Evolutionary conservation across 306 rosid species (phyloP), one percentile per base, ranked within the genome.

Genomic region (Albizia julibrissin): DNA sequence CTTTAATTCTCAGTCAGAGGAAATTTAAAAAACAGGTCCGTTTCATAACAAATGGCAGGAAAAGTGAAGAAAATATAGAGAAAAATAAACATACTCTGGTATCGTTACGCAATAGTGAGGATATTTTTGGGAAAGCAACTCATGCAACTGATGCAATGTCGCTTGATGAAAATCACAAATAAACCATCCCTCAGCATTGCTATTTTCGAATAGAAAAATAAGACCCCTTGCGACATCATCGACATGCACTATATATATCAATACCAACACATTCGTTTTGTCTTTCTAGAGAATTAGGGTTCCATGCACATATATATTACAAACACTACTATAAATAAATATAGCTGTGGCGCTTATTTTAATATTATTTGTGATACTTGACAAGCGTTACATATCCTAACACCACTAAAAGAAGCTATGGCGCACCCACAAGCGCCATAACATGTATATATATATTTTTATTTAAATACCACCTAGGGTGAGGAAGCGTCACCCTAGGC

Each of bases 171-270:
- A 90, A 1, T 91, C 89, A 72, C 97, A 92, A 83, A 84, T 90
- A 76, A 80, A 87, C 58, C 94, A 79, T 78, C 93, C 94, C 18
- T 74, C 82, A 21, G 86, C 89, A 76, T 79, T 47, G 33, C 64
- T 83, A 67, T 72, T 65, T 68, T 87, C 84, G 31, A 89, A 75
- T 24, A 87, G 88, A 82, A 77, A 86, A 3, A 90, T 87, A 12
- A 85, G 91, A 26, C 90, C 91, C 37, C 85, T 65, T 1, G 81
- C 76, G 27, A 81, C 83, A 80, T 92, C 96, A 47, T 91, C 92
- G 50, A 87, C 79, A 77, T 91, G 91, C 62, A 88, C 95, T 85
- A 90, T 37, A 83, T 84, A 69, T 16, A 61, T 24, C 11, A 19
- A 54, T 5, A 54, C 61, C 6, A 6, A 7, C 59, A 21, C 61